phyloP scores from a whole-genome alignment of 805 yeast species.

The Kuraishia ogatae region DNA sequence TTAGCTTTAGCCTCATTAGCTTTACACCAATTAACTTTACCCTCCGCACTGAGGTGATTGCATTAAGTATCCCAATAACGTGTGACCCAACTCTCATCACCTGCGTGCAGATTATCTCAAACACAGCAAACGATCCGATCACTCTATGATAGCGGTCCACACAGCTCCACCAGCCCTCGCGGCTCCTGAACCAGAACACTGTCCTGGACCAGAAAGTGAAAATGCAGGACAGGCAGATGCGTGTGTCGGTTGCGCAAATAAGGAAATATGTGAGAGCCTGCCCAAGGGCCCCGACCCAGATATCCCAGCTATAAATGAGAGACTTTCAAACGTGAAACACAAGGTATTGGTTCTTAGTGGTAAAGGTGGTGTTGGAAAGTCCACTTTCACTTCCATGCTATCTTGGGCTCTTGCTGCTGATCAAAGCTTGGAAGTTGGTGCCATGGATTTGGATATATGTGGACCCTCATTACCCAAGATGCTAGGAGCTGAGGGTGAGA shows the following conservation, averaged over 20 bases:
- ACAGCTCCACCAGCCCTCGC: constrained; percentile 16
- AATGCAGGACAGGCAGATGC: constrained; percentile 91
- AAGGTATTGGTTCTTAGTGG: constrained; percentile 75
- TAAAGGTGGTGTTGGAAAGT: constrained; percentile 96
- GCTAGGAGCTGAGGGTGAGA: constrained; percentile 86
- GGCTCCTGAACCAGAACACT: constrained; percentile 91
- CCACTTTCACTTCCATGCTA: constrained; percentile 93
- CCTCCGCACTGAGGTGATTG: too few species aligned
- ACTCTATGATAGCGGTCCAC: neutral
- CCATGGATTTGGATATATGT: constrained; percentile 95
- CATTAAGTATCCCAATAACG: too few species aligned
- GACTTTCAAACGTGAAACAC: constrained; percentile 60
- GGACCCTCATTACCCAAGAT: constrained; percentile 95
- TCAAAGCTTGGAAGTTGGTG: constrained; percentile 79
- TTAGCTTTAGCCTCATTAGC: too few species aligned
- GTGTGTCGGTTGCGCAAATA: constrained; percentile 92
- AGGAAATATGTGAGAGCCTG: constrained; percentile 77
- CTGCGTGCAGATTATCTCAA: too few species aligned
- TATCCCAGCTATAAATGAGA: constrained; percentile 60
- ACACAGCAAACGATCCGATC: neutral
- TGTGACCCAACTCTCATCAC: too few species aligned
- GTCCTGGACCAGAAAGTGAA: constrained; percentile 97
- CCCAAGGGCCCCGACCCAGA: constrained; percentile 97
- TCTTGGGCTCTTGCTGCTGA: constrained; percentile 92
- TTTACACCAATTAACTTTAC: too few species aligned